Percentiles rank a stretch among this genome's conserved stretches.
These are phyloP conservation scores for Fusarium redolens DNA, from an alignment of 2,329 filamentous ascomycete genomes.

Conservation along the genomic window DNA sequence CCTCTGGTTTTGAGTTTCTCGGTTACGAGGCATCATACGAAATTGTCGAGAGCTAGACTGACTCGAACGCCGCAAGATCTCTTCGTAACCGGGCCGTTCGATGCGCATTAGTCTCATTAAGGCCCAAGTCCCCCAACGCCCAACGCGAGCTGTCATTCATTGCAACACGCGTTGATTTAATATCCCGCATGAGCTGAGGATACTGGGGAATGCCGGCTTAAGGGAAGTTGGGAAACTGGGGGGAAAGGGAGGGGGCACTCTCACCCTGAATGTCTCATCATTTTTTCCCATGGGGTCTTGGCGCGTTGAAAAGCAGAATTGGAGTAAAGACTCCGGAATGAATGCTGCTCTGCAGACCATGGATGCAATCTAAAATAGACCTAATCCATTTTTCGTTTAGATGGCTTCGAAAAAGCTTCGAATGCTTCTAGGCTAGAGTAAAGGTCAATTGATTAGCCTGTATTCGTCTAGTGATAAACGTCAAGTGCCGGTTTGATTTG, in stretches of 20 bases:
- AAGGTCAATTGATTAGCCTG: neutral
- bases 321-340: conserved; percentile 2
- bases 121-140: neutral
- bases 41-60: neutral
- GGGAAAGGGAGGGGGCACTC: neutral
- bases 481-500: neutral
- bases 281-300: neutral
- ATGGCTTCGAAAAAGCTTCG: conserved; percentile 6
- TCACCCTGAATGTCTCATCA: neutral
- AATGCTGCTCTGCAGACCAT: neutral
- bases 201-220: neutral
- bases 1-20: neutral
- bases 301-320: neutral
- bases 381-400: neutral
- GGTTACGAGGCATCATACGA: neutral
- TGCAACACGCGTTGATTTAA: neutral
- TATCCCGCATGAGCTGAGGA: conserved; percentile 7
- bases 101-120: neutral
- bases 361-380: no score
- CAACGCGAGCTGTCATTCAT: neutral
- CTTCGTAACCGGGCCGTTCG: neutral
- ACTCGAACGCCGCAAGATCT: conserved; percentile 14
- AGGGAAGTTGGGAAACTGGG: neutral
- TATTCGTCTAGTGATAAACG: neutral
- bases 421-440: conserved; percentile 11